Evolutionary conservation across 176 grass and related monocot genomes (phyloP), one percentile per base, ranked within the genome.

Genomic region (Aegilops umbellulata): DNA sequence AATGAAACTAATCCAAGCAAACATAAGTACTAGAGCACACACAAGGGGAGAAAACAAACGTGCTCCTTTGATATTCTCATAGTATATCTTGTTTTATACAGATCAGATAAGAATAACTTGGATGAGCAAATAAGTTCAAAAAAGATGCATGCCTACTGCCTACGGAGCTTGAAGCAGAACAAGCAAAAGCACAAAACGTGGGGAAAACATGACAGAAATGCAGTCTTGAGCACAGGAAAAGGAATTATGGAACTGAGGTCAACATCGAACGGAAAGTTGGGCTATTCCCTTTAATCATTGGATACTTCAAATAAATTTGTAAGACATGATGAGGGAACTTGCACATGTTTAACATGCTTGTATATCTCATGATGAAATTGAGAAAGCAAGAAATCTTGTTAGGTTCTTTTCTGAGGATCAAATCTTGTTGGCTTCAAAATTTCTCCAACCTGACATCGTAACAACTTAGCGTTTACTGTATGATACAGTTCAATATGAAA

Each of bases 321-420:
- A 87, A 77, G 77, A 38, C 41, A 35, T 53, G 81, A 63, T 31
- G 23, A 76, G 39, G 27, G 55, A 91, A 55, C 82, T 23, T 81
- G 82, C 90, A 88, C 82, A 88, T 91, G 89, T 88, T 88, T 77
- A 85, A 65, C 69, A 81, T 91, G 82, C 32, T 69, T 69, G 46
- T 19, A n/a, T 69, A 57, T 82, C 47, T 81, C 63, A 65, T n/a
- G 77, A 49, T 76, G 63, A 81, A 88, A 57, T 20, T 61, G 30
- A 85, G 24, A 88, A 91, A 88, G 77, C 49, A 88, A 85, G 51
- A 88, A 77, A 91, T 85, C 69, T 78, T 64, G 63, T 55, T 64
- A 85, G 81, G 32, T 44, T 60, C 65, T 20, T 53, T 76, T 22
- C 31, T 31, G 2, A 53, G 73, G 16, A 53, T 76, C 26, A 76